Evolutionary conservation across 2,329 filamentous ascomycete species (phyloP).

Genomic region (Byssothecium circinans): DNA sequence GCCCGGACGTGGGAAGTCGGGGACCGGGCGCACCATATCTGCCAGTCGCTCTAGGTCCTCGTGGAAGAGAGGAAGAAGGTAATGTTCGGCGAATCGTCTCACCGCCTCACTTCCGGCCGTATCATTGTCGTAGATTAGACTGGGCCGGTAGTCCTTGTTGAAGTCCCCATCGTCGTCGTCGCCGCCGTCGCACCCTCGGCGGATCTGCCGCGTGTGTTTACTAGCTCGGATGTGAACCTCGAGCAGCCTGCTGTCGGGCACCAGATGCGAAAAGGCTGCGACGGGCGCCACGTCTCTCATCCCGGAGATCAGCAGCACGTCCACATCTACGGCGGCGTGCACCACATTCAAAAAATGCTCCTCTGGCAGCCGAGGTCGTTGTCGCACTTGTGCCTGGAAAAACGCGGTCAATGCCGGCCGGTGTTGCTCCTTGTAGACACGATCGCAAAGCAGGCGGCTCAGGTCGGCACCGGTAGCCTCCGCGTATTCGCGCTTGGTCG

Average conservation of each 20-base stretch:
- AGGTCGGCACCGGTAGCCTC: slow-evolving; percentile 52
- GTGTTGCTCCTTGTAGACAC: slow-evolving; percentile 64
- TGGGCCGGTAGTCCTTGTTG: slow-evolving; percentile 42
- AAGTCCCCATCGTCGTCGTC: slow-evolving; percentile 20
- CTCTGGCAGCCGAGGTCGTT: slow-evolving; percentile 52
- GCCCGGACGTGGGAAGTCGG: slow-evolving; percentile 54
- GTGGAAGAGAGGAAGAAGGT: slow-evolving; percentile 52
- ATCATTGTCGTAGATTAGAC: slow-evolving; percentile 57
- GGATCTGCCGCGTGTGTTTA: slow-evolving; percentile 41
- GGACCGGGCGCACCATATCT: slow-evolving; percentile 53
- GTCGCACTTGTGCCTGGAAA: slow-evolving; percentile 50
- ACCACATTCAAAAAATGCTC: slow-evolving; percentile 57
- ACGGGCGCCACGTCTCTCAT: slow-evolving; percentile 65
- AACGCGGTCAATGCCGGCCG: slow-evolving; percentile 56
- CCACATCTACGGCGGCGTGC: slow-evolving; percentile 38
- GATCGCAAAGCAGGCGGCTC: slow-evolving; percentile 54
- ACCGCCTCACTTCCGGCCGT: slow-evolving; percentile 44
- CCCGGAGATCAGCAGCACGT: slow-evolving; percentile 64
- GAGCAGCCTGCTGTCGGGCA: slow-evolving; percentile 56
- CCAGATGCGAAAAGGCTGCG: slow-evolving; percentile 56
- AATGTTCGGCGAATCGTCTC: slow-evolving; percentile 46
- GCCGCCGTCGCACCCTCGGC: slow-evolving; percentile 32
- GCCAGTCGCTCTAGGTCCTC: slow-evolving; percentile 51
- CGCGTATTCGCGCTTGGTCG: slow-evolving; percentile 61
- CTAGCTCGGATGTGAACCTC: slow-evolving; percentile 56